A percentile compares a stretch with the other conserved stretches of the same genome.
These are phyloP conservation scores for Fusarium sp. DNA, from an alignment of 2,329 filamentous ascomycete genomes.

Conservation along the genomic window DNA sequence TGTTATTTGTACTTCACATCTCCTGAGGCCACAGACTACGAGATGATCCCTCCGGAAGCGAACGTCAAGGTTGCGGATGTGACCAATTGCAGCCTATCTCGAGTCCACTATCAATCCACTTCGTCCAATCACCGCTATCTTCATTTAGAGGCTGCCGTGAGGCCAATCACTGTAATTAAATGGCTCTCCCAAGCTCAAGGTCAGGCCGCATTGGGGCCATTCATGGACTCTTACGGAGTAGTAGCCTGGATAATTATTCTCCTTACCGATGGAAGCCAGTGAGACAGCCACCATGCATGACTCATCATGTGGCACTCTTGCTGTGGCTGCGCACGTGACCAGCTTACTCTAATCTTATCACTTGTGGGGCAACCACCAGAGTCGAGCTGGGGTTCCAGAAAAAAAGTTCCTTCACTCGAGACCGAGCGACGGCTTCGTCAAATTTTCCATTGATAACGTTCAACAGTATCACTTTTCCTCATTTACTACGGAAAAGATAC, in stretches of 20 bases:
- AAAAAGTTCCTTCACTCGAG: slow-evolving; percentile 47
- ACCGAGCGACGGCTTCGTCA: slow-evolving; percentile 42
- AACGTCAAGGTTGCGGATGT: slow-evolving; percentile 12
- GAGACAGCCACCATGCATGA: slow-evolving; percentile 22
- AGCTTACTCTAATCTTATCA: slow-evolving; percentile 22
- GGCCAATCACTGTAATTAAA: slow-evolving; percentile 37
- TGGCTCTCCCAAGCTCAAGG: background rate
- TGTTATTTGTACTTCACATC: background rate
- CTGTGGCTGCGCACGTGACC: slow-evolving; percentile 31
- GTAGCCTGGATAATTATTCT: slow-evolving; percentile 1
- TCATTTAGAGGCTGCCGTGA: slow-evolving; percentile 20
- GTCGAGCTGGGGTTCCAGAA: slow-evolving; percentile 33
- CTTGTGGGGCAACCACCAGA: slow-evolving; percentile 29
- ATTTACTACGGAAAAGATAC: background rate
- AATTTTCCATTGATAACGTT: slow-evolving; percentile 46
- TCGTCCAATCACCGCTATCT: slow-evolving; percentile 25
- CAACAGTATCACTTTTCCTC: slow-evolving; percentile 20
- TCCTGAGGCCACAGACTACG: slow-evolving; percentile 15
- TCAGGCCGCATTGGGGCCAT: slow-evolving; percentile 17
- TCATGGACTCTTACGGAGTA: background rate
- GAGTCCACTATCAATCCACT: slow-evolving; percentile 6
- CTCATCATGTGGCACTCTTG: slow-evolving; percentile 4
- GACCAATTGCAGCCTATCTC: slow-evolving; percentile 26
- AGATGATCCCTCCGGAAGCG: slow-evolving; percentile 20
- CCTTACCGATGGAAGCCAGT: slow-evolving; percentile 1